Base-by-base conservation (phyloP, 1,139 yeast species). In the Fermentozyma sake region DNA sequence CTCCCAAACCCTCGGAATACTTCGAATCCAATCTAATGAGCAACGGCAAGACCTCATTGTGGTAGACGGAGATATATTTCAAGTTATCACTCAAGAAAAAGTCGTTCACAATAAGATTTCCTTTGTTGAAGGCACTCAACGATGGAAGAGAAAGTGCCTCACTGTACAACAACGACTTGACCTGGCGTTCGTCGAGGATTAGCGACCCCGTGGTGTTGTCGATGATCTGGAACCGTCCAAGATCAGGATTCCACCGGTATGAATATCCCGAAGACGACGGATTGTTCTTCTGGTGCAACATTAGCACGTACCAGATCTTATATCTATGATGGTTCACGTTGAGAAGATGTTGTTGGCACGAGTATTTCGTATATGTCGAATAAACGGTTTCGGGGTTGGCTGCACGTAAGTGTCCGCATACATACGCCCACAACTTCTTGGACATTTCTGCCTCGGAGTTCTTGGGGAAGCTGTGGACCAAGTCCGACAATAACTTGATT, bases 371-470 rank as follows among this genome's bases (percentile, higher is more conserved):
- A 31, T 61, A 62, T 2, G 69, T 62, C 5, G 66, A 58, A 36
- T 62, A 62, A 3, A 61, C 68, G 0, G 68, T 60, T 29, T 60
- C 60, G 1, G 68, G 68, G 34, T 62, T 61, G 7, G 61, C 64
- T 9, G 51, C 47, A 20, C 69, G 35, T 27, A 62, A 42, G 28
- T 58, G 61, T 14, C 62, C 60, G 23, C 65, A 58, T 9, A 62
- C 57, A 34, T 61, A 61, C 4, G 55, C 55, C 69, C 69, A 62
- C 6, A 58, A 58, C 31, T 56, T 57, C 33, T 62, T 62, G 11
- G 55, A 53, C 57, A 61, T 52, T 31, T 48, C 55, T 1, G 63
- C 50, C 11, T 46, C 52, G 0, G 51, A 56, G 2, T 54, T 61
- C 32, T 56, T 50, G 2, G 55, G 55, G 34, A 42, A 60, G 30